Percentiles rank a stretch among this genome's conserved stretches.
Evolutionary conservation across 495 filamentous ascomycete species (phyloP).

Genomic region (Daldinia bambusicola): DNA sequence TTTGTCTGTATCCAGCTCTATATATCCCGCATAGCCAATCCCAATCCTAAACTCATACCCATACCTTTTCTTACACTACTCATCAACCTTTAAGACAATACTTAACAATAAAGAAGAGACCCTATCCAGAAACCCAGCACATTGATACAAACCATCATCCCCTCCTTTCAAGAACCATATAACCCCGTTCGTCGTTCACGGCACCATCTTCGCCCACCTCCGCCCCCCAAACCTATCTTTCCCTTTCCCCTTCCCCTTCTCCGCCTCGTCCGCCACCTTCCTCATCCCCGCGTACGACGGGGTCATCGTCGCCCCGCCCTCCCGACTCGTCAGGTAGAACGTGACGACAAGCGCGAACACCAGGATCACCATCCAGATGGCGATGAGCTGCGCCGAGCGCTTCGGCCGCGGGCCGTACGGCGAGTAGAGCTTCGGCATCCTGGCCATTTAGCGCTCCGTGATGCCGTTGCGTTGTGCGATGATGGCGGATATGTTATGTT

Average conservation of each 20-base stretch:
- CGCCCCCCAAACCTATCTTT: neutral
- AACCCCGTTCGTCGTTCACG: neutral
- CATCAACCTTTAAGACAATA: too few species aligned
- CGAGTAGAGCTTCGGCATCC: constrained; percentile 41
- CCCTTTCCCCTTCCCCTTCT: constrained; percentile 2
- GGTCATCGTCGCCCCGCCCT: constrained; percentile 16
- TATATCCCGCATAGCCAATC: too few species aligned
- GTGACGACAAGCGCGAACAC: constrained; percentile 44
- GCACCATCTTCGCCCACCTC: neutral
- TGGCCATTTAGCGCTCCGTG: too few species aligned
- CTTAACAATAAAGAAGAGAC: neutral
- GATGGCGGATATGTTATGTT: neutral
- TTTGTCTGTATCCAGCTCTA: too few species aligned
- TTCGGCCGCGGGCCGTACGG: constrained; percentile 49
- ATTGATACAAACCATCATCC: too few species aligned
- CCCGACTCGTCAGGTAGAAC: constrained; percentile 46
- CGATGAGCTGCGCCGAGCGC: constrained; percentile 47
- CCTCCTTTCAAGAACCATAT: neutral
- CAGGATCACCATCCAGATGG: constrained; percentile 50
- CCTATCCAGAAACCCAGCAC: neutral
- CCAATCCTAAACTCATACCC: neutral
- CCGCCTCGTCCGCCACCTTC: neutral
- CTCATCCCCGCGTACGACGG: constrained; percentile 32
- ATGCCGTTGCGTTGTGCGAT: neutral
- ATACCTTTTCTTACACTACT: too few species aligned